Evolutionary conservation across 2,329 filamentous ascomycete species (phyloP).

Genomic region (Neophaeococcomyces aloes): DNA sequence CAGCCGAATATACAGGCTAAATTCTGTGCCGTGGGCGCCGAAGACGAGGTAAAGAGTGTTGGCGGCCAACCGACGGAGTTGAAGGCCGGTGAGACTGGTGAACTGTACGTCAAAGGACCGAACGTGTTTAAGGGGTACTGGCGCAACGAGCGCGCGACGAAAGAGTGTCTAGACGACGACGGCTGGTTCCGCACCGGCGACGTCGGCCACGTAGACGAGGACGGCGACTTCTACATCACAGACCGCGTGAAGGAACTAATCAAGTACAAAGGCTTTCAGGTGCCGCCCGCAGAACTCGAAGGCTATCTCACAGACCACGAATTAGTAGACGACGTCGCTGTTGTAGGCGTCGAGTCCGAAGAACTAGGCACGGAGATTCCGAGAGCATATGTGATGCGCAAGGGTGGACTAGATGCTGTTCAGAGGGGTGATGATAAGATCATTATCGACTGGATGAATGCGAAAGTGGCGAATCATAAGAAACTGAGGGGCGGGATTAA

Average conservation of each 20-base stretch:
- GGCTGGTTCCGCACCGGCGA: conserved; percentile 90
- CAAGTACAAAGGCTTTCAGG: conserved; percentile 42
- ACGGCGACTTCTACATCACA: conserved; percentile 79
- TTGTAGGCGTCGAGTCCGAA: conserved; percentile 33
- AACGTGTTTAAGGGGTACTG: conserved; percentile 55
- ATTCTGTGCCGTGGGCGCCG: conserved; percentile 50
- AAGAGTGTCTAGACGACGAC: conserved; percentile 51
- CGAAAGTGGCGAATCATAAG: conserved; percentile 27
- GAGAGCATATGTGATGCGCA: conserved; percentile 32
- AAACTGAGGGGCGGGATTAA: conserved; percentile 28
- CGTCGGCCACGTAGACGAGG: conserved; percentile 60
- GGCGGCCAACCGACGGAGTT: conserved; percentile 42
- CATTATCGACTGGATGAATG: conserved; percentile 26
- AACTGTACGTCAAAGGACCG: conserved; percentile 55
- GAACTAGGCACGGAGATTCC: conserved; percentile 32
- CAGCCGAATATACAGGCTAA: conserved; percentile 71
- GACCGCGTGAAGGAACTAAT: conserved; percentile 56
- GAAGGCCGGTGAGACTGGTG: conserved; percentile 52
- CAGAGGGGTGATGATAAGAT: conserved; percentile 37
- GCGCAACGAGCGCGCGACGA: conserved; percentile 49
- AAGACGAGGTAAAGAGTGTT: background rate
- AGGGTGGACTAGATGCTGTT: conserved; percentile 38
- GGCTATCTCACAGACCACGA: conserved; percentile 34
- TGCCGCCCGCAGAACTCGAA: conserved; percentile 42
- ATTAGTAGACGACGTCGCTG: conserved; percentile 35